phyloP scores from a whole-genome alignment of 2,329 filamentous ascomycete genomes.

The Paracorniculantispora psalliotae region DNA sequence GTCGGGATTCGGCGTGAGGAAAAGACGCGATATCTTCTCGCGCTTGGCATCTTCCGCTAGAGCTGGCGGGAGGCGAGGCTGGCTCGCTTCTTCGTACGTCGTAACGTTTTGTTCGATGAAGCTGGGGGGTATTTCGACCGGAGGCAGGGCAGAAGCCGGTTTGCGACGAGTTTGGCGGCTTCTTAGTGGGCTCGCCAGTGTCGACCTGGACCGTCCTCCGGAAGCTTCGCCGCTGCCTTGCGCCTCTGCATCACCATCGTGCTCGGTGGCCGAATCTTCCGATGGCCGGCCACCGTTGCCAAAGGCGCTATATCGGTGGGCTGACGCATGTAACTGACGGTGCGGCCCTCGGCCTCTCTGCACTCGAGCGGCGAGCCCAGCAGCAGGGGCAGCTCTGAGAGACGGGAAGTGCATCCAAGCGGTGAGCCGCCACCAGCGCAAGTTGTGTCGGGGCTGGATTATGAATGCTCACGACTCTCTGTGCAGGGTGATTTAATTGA shows the following conservation, averaged over 20 bases:
- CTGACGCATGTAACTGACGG: slow-evolving; percentile 9
- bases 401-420: slow-evolving; percentile 9
- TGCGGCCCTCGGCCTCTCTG: neutral
- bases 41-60: slow-evolving; percentile 28
- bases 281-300: slow-evolving; percentile 10
- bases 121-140: slow-evolving; percentile 6
- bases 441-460: neutral
- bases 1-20: slow-evolving; percentile 20
- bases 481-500: neutral
- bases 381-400: neutral
- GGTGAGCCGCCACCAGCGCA: slow-evolving; percentile 5
- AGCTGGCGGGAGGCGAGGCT: slow-evolving; percentile 27
- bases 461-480: neutral
- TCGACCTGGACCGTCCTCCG: slow-evolving; percentile 12
- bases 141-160: slow-evolving; percentile 10
- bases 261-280: slow-evolving; percentile 10
- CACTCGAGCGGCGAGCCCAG: slow-evolving; percentile 7
- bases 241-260: slow-evolving; percentile 4
- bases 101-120: slow-evolving; percentile 12
- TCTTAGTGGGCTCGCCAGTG: slow-evolving; percentile 9
- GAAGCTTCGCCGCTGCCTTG: slow-evolving; percentile 10
- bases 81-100: slow-evolving; percentile 8
- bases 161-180: slow-evolving; percentile 21
- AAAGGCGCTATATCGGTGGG: neutral
- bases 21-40: slow-evolving; percentile 28